Evolutionary conservation across 164 flowering plant species (phyloP).

Genomic region (Houttuynia cordata): DNA sequence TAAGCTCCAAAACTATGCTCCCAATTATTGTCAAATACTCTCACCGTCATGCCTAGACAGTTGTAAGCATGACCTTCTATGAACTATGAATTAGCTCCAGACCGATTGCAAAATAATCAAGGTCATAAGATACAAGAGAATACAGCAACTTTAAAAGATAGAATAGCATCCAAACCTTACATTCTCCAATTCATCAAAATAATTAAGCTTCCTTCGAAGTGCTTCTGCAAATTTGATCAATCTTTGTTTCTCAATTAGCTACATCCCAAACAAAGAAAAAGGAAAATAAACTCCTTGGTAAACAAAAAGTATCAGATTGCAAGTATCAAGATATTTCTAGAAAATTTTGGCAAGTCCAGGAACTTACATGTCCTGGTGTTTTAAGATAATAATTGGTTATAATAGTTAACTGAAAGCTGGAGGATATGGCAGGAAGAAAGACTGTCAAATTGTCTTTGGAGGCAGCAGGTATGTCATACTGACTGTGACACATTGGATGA

Average conservation of each 20-base stretch:
- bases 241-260: conserved; percentile 87
- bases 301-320: neutral
- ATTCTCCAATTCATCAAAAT: conserved; percentile 98
- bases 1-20: neutral
- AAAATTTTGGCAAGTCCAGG: no score
- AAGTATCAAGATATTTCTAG: neutral
- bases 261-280: conserved; percentile 16
- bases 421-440: no score
- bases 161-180: conserved; percentile 58
- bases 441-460: no score
- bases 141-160: conserved; percentile 4
- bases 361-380: no score
- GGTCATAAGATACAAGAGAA: neutral
- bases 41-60: neutral
- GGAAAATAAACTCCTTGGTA: neutral
- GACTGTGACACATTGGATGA: no score
- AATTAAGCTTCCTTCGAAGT: conserved; percentile 80
- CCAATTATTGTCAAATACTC: neutral
- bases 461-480: no score
- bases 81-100: neutral
- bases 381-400: no score
- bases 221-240: conserved; percentile 90
- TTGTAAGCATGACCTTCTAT: neutral
- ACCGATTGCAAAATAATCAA: neutral
- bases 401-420: no score